Base-by-base conservation (phyloP, 2,329 filamentous ascomycete genomes). In the Fusarium buxicola region DNA sequence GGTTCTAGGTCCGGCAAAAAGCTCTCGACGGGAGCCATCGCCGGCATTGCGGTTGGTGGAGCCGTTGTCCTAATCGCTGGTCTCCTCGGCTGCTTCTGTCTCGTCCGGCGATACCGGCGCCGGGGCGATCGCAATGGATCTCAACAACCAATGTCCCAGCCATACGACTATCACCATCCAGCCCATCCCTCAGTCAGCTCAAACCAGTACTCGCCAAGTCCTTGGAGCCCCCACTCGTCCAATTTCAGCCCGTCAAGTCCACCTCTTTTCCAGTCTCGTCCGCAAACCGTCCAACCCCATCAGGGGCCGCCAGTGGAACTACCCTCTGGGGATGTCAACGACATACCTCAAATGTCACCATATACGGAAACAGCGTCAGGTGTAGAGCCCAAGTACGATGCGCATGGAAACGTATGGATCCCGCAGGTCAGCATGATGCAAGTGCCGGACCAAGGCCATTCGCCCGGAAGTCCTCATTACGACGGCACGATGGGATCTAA, bases 41-140 rank as follows among this genome's bases (percentile, higher is more conserved):
- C 69, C 5, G 81, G 81, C 15, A 81, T 83, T 36, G 77, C 75
- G 7, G 69, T 81, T 11, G 81, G 77, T 8, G 73, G 74, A 21
- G 74, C 60, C 1, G 68, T 71, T 8, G 73, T 61, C 1, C 49
- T 77, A 2, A 36, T 78, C 15, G 63, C 68, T 2, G 38, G 74
- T 6, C 30, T 74, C 2, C 18, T 72, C 10, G 72, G 68, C 25
- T 54, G 57, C 24, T 76, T 72, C 52, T 74, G 72, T 41, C 65
- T 78, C 41, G 35, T 77, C 31, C 73, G 74, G 24, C 73, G 66
- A 30, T 60, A 63, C 38, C 63, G 62, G 41, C 56, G 54, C 35
- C 48, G 32, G 11, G 54, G 47, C 16, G 39, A 55, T 13, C 58
- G 57, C 9, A 55, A 56, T 27, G 62, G 58, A 30, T 67, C 64